phyloP scores from a whole-genome alignment of 768 basidiomycete genomes.

The Suillus cothurnatus region DNA sequence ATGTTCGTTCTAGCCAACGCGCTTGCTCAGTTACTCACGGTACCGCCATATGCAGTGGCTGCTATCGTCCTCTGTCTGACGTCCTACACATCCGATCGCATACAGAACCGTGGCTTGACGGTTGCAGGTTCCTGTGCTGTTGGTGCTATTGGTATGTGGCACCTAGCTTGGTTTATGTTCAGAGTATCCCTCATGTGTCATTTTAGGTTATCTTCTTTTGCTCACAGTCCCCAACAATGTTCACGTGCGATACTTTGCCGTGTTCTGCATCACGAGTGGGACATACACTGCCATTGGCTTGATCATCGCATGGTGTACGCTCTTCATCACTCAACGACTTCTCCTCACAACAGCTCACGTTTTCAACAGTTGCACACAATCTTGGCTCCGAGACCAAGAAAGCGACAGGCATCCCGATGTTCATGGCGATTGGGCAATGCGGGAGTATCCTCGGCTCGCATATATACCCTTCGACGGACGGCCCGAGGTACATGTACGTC shows the following conservation, averaged over 20 bases:
- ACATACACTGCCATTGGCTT: slow-evolving; percentile 78
- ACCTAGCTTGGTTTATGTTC: slow-evolving; percentile 38
- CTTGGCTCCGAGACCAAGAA: slow-evolving; percentile 78
- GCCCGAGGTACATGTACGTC: slow-evolving; percentile 65
- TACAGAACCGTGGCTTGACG: slow-evolving; percentile 58
- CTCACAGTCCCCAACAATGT: slow-evolving; percentile 53
- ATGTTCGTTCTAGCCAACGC: slow-evolving; percentile 50
- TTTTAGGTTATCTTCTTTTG: slow-evolving; percentile 62
- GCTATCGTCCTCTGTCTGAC: slow-evolving; percentile 61
- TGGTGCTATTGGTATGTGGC: slow-evolving; percentile 26
- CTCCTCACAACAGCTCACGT: background rate
- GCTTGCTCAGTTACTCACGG: slow-evolving; percentile 70
- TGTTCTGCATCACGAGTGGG: slow-evolving; percentile 75
- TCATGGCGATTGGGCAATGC: slow-evolving; percentile 80
- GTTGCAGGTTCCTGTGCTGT: slow-evolving; percentile 33
- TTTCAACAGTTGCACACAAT: slow-evolving; percentile 60
- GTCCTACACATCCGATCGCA: slow-evolving; percentile 64
- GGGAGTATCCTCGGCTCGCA: slow-evolving; percentile 79
- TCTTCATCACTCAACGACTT: background rate
- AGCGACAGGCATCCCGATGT: slow-evolving; percentile 74
- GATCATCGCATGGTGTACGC: slow-evolving; percentile 77
- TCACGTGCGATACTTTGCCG: slow-evolving; percentile 75
- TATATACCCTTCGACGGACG: slow-evolving; percentile 64
- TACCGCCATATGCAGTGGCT: slow-evolving; percentile 79
- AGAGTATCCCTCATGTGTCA: slow-evolving; percentile 45